Conservation (phyloP, 148 eudicot genomes). For the Euryodendron excelsum region DNA sequence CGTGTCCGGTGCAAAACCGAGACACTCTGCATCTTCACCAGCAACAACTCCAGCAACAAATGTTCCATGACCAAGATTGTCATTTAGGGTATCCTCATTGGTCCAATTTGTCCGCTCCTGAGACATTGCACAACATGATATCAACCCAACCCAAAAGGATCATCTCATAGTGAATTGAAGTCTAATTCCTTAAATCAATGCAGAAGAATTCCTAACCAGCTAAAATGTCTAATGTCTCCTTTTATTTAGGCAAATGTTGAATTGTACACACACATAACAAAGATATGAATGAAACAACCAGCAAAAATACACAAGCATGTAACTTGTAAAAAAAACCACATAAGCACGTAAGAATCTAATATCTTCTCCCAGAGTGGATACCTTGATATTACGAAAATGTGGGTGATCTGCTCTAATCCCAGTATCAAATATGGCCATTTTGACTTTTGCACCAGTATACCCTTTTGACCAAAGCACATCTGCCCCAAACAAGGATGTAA, state of each 20-base stretch:
- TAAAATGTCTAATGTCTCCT: not conserved
- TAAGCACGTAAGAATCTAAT: not conserved
- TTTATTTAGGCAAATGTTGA: not conserved
- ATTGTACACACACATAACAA: not conserved
- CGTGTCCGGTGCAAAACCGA: slow-evolving; percentile 93
- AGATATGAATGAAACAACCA: not conserved
- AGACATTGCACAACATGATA: slow-evolving; percentile 15
- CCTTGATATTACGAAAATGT: slow-evolving; percentile 95
- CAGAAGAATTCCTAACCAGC: not conserved
- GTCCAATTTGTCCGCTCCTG: slow-evolving; percentile 99
- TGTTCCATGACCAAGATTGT: slow-evolving; percentile 96
- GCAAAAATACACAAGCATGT: not conserved
- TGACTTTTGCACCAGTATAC: slow-evolving; percentile 84
- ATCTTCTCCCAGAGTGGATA: slow-evolving; percentile 18
- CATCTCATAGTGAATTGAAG: not conserved
- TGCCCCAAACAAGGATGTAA: slow-evolving; percentile 86
- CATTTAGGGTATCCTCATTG: slow-evolving; percentile 82
- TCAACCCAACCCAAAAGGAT: not conserved
- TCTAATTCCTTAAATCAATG: not conserved
- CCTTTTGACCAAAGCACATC: slow-evolving; percentile 88
- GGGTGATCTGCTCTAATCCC: slow-evolving; percentile 88
- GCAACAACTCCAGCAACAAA: slow-evolving; percentile 96
- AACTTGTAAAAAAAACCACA: not conserved
- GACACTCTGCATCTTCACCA: slow-evolving; percentile 81
- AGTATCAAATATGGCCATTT: slow-evolving; percentile 96